phyloP scores from a whole-genome alignment of 805 yeast genomes.

The Spathaspora arborariae region DNA sequence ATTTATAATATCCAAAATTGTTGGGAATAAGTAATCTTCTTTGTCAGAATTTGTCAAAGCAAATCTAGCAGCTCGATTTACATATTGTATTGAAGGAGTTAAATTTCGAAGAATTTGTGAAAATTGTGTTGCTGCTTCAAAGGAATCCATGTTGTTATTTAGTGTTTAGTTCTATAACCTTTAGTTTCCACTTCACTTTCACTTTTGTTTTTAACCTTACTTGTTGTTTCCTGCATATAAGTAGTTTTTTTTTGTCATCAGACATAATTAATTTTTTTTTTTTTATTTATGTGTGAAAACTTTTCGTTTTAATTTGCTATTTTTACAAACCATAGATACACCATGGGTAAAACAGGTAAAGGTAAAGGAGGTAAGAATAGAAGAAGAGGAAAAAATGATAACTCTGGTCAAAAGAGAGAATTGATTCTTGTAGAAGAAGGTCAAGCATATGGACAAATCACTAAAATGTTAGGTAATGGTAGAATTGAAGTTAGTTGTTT shows the following conservation, averaged over 20 bases:
- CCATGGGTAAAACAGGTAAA: constrained; percentile 75
- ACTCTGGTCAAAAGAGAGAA: constrained; percentile 90
- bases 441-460: constrained; percentile 97
- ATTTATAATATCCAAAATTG: constrained; percentile 58
- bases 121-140: constrained; percentile 79
- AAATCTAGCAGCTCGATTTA: constrained; percentile 50
- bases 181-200: background rate
- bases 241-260: constrained; percentile 2
- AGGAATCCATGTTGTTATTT: constrained; percentile 67
- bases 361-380: constrained; percentile 92
- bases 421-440: constrained; percentile 89
- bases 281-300: constrained; percentile 4
- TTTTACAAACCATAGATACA: background rate
- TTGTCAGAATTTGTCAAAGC: constrained; percentile 55
- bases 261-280: background rate
- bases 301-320: constrained; percentile 1
- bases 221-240: background rate
- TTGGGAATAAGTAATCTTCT: constrained; percentile 66
- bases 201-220: background rate
- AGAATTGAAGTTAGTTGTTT: constrained; percentile 94
- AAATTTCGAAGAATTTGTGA: constrained; percentile 60
- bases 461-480: constrained; percentile 98
- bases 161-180: background rate
- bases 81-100: constrained; percentile 57
- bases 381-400: constrained; percentile 97